Evolutionary conservation across 305 asterid genomes (phyloP).

Genomic region (Lippia alba): DNA sequence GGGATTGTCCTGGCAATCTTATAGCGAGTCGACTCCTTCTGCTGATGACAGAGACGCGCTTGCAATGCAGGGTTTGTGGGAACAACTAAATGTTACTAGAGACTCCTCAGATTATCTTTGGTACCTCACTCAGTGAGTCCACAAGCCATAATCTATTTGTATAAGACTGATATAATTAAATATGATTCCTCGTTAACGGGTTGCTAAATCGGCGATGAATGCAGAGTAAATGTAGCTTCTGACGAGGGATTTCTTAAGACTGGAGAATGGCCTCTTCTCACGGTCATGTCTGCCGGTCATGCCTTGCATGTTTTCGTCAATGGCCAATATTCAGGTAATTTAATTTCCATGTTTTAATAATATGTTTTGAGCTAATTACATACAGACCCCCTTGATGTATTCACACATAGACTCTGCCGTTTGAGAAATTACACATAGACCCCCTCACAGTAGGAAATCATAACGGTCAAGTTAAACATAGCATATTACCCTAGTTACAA

Average conservation of each 20-base stretch:
- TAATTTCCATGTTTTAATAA: background rate
- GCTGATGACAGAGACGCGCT: constrained; percentile 57
- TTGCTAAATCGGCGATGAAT: constrained; percentile 5
- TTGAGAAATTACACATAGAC: no score
- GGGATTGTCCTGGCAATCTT: constrained; percentile 71
- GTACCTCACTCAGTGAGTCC: constrained; percentile 79
- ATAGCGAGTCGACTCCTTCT: constrained; percentile 61
- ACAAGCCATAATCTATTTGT: background rate
- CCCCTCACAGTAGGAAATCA: no score
- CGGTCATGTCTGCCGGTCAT: constrained; percentile 86
- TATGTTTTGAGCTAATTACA: background rate
- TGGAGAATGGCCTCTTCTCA: constrained; percentile 58
- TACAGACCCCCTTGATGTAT: no score
- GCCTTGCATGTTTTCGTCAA: constrained; percentile 76
- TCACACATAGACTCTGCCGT: no score
- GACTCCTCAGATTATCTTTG: constrained; percentile 82
- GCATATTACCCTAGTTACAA: no score
- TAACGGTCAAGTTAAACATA: no score
- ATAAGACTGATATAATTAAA: background rate
- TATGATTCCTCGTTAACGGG: background rate
- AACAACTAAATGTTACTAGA: constrained; percentile 71
- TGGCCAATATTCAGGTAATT: constrained; percentile 65
- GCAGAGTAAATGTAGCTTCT: constrained; percentile 68
- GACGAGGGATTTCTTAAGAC: constrained; percentile 64
- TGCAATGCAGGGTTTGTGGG: constrained; percentile 56